Conservation (phyloP, 148 eudicot species). For the Amaranthus hypochondriacus region DNA sequence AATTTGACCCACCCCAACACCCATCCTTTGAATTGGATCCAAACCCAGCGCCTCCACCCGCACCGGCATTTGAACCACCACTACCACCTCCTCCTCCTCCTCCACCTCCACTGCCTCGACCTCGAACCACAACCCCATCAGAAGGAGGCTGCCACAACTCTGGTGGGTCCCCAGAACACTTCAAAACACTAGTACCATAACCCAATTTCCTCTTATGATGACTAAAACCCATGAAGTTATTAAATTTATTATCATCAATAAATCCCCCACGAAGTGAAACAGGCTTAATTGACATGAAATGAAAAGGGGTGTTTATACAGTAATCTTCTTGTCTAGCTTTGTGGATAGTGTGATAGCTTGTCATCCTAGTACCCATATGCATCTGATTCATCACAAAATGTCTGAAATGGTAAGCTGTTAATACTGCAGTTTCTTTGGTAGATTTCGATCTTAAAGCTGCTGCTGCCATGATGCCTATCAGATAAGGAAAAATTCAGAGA, state of each 20-base stretch:
- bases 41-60: slow-evolving; percentile 39
- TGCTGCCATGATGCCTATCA: slow-evolving; percentile 54
- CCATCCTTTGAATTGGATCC: slow-evolving; percentile 56
- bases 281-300: slow-evolving; percentile 50
- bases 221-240: slow-evolving; percentile 28
- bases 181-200: slow-evolving; percentile 28
- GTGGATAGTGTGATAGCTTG: slow-evolving; percentile 33
- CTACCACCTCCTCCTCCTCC: slow-evolving; percentile 25
- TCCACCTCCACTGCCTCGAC: slow-evolving; percentile 42
- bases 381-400: slow-evolving; percentile 61
- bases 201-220: slow-evolving; percentile 27
- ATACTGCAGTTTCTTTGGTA: slow-evolving; percentile 50
- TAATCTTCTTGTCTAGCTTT: slow-evolving; percentile 39
- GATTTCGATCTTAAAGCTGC: slow-evolving; percentile 78
- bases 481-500: background rate
- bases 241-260: slow-evolving; percentile 24
- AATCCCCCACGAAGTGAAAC: slow-evolving; percentile 49
- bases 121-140: slow-evolving; percentile 60
- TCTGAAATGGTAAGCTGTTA: slow-evolving; percentile 62
- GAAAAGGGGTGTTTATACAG: slow-evolving; percentile 35
- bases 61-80: slow-evolving; percentile 41
- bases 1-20: slow-evolving; percentile 81
- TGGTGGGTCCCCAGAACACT: slow-evolving; percentile 75
- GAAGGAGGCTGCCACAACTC: slow-evolving; percentile 94
- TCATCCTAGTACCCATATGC: slow-evolving; percentile 43